Evolutionary conservation across 768 basidiomycete genomes (phyloP).

Genomic region (Pleurotus sapidus): DNA sequence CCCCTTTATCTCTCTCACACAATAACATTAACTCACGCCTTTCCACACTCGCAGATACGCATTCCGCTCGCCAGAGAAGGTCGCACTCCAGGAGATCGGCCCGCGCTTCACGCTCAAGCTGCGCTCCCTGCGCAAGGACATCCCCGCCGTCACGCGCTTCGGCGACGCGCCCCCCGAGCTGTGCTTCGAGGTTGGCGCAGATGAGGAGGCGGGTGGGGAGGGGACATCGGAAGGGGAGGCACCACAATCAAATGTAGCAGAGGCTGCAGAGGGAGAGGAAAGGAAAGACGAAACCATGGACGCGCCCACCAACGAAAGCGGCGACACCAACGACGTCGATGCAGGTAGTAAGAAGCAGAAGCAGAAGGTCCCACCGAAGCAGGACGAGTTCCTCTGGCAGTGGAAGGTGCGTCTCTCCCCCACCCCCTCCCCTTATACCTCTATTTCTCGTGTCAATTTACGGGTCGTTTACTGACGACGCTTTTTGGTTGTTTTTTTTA

Average conservation of each 20-base stretch:
- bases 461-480: too few species aligned
- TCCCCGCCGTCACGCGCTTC: slow-evolving; percentile 75
- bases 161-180: slow-evolving; percentile 60
- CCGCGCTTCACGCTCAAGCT: slow-evolving; percentile 96
- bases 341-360: neutral
- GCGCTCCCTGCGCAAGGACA: slow-evolving; percentile 81
- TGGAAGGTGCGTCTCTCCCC: slow-evolving; percentile 69
- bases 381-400: slow-evolving; percentile 81
- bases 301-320: slow-evolving; percentile 14
- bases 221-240: too few species aligned
- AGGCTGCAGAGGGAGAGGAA: too few species aligned
- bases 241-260: too few species aligned
- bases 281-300: too few species aligned
- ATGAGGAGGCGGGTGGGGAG: slow-evolving; percentile 22
- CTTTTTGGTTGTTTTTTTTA: too few species aligned
- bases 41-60: slow-evolving; percentile 59
- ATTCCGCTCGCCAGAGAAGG: slow-evolving; percentile 88
- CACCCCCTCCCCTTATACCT: neutral
- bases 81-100: slow-evolving; percentile 94
- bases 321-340: slow-evolving; percentile 12
- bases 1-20: too few species aligned
- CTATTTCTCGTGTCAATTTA: too few species aligned
- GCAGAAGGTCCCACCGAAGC: slow-evolving; percentile 49
- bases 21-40: too few species aligned
- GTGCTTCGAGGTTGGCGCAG: slow-evolving; percentile 47